phyloP scores from a whole-genome alignment of 495 filamentous ascomycete genomes.

The Letharia columbiana region DNA sequence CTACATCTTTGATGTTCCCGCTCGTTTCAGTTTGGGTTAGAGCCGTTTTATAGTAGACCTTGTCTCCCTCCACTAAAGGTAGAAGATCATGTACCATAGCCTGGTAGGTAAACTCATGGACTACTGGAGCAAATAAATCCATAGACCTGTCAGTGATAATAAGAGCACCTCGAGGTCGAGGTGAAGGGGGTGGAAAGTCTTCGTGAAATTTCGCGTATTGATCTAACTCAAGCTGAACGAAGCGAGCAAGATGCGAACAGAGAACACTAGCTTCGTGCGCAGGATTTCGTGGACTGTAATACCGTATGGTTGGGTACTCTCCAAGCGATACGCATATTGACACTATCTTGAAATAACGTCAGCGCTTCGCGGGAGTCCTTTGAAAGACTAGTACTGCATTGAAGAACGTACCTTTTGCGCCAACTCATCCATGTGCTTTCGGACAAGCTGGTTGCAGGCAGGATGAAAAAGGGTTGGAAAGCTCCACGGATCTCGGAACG shows the following conservation, averaged over 20 bases:
- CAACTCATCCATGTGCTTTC: constrained; percentile 67
- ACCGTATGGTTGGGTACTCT: constrained; percentile 85
- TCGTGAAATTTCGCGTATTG: constrained; percentile 70
- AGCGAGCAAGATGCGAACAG: constrained; percentile 79
- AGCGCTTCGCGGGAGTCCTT: constrained; percentile 1
- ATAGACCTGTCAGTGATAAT: constrained; percentile 86
- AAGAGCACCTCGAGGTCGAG: constrained; percentile 72
- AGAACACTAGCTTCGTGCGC: constrained; percentile 82
- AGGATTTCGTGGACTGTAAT: constrained; percentile 66
- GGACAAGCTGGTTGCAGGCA: constrained; percentile 73
- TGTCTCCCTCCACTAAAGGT: constrained; percentile 77
- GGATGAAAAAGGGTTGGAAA: constrained; percentile 91
- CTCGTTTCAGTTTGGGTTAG: constrained; percentile 60
- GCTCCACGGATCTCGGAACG: constrained; percentile 88
- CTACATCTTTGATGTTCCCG: constrained; percentile 78
- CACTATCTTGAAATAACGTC: constrained; percentile 55
- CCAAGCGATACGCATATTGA: constrained; percentile 75
- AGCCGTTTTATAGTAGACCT: constrained; percentile 71
- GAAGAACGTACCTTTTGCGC: constrained; percentile 68
- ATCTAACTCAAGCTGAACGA: constrained; percentile 84
- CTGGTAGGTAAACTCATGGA: constrained; percentile 98
- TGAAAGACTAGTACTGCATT: not conserved
- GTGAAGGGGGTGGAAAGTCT: constrained; percentile 69
- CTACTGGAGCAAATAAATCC: constrained; percentile 74
- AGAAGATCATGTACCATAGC: constrained; percentile 94